Conservation (phyloP, 2,329 filamentous ascomycete species). For the Lachnellula suecica region DNA sequence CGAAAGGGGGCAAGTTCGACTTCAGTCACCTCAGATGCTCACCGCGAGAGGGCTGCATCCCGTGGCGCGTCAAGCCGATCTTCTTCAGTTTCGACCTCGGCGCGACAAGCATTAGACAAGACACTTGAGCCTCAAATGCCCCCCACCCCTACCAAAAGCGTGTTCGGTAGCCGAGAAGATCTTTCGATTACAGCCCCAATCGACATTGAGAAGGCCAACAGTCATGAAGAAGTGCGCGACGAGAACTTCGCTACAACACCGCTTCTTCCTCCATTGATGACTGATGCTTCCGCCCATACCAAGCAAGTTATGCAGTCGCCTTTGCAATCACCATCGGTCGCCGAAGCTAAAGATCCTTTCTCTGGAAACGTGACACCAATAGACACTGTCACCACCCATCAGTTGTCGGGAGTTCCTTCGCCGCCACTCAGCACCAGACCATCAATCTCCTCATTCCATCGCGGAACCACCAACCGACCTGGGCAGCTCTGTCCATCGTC, state of each 20-base stretch:
- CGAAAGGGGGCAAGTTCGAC: conserved; percentile 40
- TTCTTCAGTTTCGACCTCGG: conserved; percentile 70
- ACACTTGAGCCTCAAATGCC: conserved; percentile 52
- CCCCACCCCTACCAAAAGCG: conserved; percentile 62
- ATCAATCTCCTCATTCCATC: conserved; percentile 73
- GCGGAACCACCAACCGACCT: conserved; percentile 39
- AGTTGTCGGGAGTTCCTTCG: conserved; percentile 52
- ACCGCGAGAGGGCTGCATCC: conserved; percentile 39
- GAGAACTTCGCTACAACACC: conserved; percentile 75
- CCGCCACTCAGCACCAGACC: conserved; percentile 76
- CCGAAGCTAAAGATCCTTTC: conserved; percentile 43
- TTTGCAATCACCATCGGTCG: conserved; percentile 81
- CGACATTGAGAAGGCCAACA: conserved; percentile 53
- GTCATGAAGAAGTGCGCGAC: conserved; percentile 49
- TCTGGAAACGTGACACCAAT: conserved; percentile 45
- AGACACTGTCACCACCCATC: conserved; percentile 40
- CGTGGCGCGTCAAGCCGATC: conserved; percentile 72
- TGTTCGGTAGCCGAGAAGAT: conserved; percentile 54
- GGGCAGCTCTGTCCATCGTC: conserved; percentile 47
- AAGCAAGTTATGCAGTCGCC: conserved; percentile 68
- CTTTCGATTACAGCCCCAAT: conserved; percentile 47
- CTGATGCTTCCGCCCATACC: conserved; percentile 42
- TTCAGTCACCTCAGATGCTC: conserved; percentile 22
- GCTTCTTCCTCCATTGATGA: conserved; percentile 78
- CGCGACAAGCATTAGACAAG: conserved; percentile 45